phyloP scores from a whole-genome alignment of 345 rosid genomes.

The Euphorbia pulcherrima region DNA sequence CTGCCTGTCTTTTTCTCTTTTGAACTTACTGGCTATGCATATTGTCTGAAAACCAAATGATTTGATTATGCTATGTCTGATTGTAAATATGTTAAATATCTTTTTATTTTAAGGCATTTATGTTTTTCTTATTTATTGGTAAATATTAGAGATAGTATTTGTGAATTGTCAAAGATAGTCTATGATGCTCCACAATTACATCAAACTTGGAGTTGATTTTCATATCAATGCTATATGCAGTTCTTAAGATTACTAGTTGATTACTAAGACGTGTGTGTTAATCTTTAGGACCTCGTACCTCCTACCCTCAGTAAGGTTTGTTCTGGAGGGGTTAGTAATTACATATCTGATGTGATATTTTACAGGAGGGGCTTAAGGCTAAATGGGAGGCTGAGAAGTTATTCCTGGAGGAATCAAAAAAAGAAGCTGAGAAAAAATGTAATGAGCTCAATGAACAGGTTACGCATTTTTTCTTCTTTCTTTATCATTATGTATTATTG shows the following conservation, averaged over 20 bases:
- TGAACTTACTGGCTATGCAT: not conserved
- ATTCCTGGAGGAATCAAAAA: slow-evolving; percentile 54
- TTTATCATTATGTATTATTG: not conserved
- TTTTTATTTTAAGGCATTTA: no score
- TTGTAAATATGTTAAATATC: not conserved
- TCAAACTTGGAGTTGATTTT: not conserved
- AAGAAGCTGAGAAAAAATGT: slow-evolving; percentile 66
- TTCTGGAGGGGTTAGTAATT: not conserved
- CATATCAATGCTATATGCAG: not conserved
- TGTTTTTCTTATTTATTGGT: no score
- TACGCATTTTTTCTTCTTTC: no score
- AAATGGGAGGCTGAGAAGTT: slow-evolving; percentile 69
- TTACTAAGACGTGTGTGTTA: not conserved
- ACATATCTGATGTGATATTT: slow-evolving; percentile 15
- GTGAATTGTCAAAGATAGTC: not conserved
- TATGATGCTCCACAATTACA: not conserved
- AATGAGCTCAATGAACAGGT: slow-evolving; percentile 88
- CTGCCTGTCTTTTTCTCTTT: not conserved
- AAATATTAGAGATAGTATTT: not conserved
- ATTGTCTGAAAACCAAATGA: not conserved
- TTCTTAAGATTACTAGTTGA: not conserved
- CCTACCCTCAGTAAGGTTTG: not conserved
- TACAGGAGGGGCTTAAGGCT: slow-evolving; percentile 59
- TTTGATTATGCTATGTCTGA: not conserved
- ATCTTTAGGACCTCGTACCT: not conserved